These are phyloP conservation scores for Aspergillus affinis DNA, from an alignment of 495 filamentous ascomycete genomes.

Conservation along the genomic window DNA sequence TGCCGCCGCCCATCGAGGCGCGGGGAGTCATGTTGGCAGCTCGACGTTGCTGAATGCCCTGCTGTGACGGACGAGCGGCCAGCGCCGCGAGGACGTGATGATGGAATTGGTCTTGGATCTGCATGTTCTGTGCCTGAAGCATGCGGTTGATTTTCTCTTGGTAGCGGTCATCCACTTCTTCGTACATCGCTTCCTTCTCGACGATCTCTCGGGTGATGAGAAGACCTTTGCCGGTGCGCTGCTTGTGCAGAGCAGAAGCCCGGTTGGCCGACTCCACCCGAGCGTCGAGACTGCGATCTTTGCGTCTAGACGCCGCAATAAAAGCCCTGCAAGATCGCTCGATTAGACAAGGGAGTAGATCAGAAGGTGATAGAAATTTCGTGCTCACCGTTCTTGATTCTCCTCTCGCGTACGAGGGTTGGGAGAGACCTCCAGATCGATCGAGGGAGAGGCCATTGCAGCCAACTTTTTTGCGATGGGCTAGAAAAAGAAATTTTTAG, in stretches of 20 bases:
- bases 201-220: slow-evolving; percentile 88
- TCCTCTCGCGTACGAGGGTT: slow-evolving; percentile 62
- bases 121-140: slow-evolving; percentile 43
- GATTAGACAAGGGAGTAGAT: slow-evolving; percentile 7
- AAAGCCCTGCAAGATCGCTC: slow-evolving; percentile 62
- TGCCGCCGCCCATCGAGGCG: slow-evolving; percentile 27
- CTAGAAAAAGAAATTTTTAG: neutral
- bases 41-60: slow-evolving; percentile 22
- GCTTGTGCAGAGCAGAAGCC: slow-evolving; percentile 88
- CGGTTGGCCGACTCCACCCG: slow-evolving; percentile 83
- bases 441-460: slow-evolving; percentile 27
- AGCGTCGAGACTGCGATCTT: slow-evolving; percentile 87
- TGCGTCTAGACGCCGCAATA: slow-evolving; percentile 89
- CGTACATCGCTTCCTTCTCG: slow-evolving; percentile 93
- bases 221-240: slow-evolving; percentile 80
- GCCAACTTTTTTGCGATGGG: neutral
- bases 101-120: slow-evolving; percentile 44
- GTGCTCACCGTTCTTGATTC: slow-evolving; percentile 78
- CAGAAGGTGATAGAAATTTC: neutral
- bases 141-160: slow-evolving; percentile 46
- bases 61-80: slow-evolving; percentile 19
- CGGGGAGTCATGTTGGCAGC: slow-evolving; percentile 29
- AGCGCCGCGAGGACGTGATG: slow-evolving; percentile 38
- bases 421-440: slow-evolving; percentile 38
- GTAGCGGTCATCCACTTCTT: slow-evolving; percentile 81